phyloP scores from a whole-genome alignment of 768 basidiomycete genomes.

The Nevesoporus exiguus region DNA sequence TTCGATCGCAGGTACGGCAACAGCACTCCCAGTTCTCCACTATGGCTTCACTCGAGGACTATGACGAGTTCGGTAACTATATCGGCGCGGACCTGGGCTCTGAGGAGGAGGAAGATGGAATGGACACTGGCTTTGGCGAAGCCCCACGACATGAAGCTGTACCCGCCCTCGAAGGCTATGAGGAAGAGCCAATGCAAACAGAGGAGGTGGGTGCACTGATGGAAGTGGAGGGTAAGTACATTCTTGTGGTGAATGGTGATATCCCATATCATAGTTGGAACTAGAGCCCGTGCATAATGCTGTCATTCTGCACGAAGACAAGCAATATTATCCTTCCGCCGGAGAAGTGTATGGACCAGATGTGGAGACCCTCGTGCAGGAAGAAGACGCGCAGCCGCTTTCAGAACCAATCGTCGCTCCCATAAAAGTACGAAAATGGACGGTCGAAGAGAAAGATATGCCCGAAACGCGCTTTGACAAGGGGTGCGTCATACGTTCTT shows the following conservation, averaged over 20 bases:
- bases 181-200: slow-evolving; percentile 60
- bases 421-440: slow-evolving; percentile 92
- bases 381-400: slow-evolving; percentile 95
- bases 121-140: slow-evolving; percentile 48
- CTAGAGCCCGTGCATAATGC: slow-evolving; percentile 77
- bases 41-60: slow-evolving; percentile 70
- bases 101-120: slow-evolving; percentile 61
- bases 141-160: slow-evolving; percentile 36
- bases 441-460: slow-evolving; percentile 91
- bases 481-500: slow-evolving; percentile 52
- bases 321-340: slow-evolving; percentile 96
- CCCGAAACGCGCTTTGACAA: slow-evolving; percentile 98
- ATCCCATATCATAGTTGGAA: slow-evolving; percentile 9
- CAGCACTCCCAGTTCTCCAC: slow-evolving; percentile 1
- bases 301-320: slow-evolving; percentile 92
- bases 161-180: slow-evolving; percentile 78
- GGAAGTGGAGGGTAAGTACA: slow-evolving; percentile 73
- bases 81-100: slow-evolving; percentile 94
- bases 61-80: slow-evolving; percentile 96
- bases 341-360: slow-evolving; percentile 88
- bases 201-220: slow-evolving; percentile 67
- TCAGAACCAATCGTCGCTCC: slow-evolving; percentile 95
- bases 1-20: slow-evolving; percentile 7
- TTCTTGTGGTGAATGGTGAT: neutral
- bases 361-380: slow-evolving; percentile 96